These are phyloP conservation scores for Aspergillus indologenus DNA, from an alignment of 495 filamentous ascomycete species.

Conservation along the genomic window DNA sequence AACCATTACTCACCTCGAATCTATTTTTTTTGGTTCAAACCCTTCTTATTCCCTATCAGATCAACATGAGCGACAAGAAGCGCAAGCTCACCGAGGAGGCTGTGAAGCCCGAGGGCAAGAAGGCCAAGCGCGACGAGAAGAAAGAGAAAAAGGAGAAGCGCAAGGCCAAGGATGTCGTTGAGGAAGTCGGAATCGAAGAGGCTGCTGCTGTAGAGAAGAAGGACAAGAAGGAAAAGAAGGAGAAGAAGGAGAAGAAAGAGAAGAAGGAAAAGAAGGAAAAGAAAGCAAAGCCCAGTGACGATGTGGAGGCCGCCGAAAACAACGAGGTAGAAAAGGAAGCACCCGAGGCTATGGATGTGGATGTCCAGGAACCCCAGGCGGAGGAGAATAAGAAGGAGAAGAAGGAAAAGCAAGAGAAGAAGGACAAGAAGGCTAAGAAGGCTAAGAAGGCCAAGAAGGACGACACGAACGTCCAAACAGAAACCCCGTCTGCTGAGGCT, in stretches of 20 bases:
- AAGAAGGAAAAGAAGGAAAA: conserved; percentile 21
- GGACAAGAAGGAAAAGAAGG: conserved; percentile 22
- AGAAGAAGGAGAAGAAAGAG: conserved; percentile 22
- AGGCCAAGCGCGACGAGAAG: conserved; percentile 36
- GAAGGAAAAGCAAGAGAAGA: conserved; percentile 20
- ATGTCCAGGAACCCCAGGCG: conserved; percentile 15
- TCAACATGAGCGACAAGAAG: conserved; percentile 43
- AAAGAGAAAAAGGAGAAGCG: conserved; percentile 32
- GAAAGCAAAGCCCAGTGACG: conserved; percentile 14
- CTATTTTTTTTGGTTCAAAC: neutral
- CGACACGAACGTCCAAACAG: conserved; percentile 14
- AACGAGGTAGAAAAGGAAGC: conserved; percentile 8
- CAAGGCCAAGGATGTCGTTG: conserved; percentile 17
- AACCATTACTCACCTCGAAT: neutral
- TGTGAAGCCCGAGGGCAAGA: conserved; percentile 37
- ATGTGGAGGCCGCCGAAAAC: conserved; percentile 10
- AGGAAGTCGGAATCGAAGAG: conserved; percentile 20
- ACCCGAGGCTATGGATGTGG: conserved; percentile 14
- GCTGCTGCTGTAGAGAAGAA: conserved; percentile 16
- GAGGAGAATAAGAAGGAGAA: conserved; percentile 21
- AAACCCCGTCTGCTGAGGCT: conserved; percentile 10
- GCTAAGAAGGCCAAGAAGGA: conserved; percentile 19
- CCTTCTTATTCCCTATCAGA: neutral
- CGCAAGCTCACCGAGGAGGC: conserved; percentile 41
- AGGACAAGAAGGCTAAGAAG: conserved; percentile 22